Evolutionary conservation across 208 protist genomes (phyloP).

Genomic region (Herpetomonas samuelpessoai): DNA sequence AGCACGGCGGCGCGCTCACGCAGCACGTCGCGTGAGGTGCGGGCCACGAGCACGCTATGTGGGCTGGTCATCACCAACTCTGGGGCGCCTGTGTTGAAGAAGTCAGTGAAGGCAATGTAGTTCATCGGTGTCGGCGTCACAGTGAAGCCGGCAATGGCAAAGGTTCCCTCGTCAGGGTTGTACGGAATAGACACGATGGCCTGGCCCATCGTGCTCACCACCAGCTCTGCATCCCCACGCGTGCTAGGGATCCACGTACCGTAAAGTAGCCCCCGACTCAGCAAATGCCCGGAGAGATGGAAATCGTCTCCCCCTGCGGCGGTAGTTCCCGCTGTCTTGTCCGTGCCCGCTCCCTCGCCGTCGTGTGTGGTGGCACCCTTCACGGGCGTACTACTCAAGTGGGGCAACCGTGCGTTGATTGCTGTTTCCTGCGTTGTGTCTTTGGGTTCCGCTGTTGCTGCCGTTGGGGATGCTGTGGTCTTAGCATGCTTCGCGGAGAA

Average conservation of each 20-base stretch:
- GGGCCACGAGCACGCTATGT: slow-evolving; percentile 66
- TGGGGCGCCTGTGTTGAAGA: slow-evolving; percentile 52
- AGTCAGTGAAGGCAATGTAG: slow-evolving; percentile 72
- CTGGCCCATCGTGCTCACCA: slow-evolving; percentile 80
- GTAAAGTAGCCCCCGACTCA: slow-evolving; percentile 69
- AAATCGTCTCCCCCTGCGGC: slow-evolving; percentile 8
- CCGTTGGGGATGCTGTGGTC: background rate
- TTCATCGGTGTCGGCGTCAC: slow-evolving; percentile 69
- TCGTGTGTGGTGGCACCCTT: no score
- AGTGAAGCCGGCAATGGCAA: slow-evolving; percentile 63
- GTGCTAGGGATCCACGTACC: slow-evolving; percentile 25
- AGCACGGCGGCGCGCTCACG: slow-evolving; percentile 39
- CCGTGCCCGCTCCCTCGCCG: no score
- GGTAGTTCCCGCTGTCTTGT: slow-evolving; percentile 11
- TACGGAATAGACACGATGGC: slow-evolving; percentile 65
- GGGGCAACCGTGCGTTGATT: no score
- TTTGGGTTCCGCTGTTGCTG: no score
- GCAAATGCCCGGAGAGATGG: slow-evolving; percentile 44
- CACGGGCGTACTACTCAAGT: no score
- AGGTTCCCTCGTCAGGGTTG: slow-evolving; percentile 32
- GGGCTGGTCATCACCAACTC: slow-evolving; percentile 71
- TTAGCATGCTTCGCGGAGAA: slow-evolving; percentile 13
- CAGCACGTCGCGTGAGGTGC: slow-evolving; percentile 30
- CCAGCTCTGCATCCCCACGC: slow-evolving; percentile 34
- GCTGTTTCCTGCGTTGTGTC: no score